Evolutionary conservation across 192 early-diverging fungal genomes (phyloP).

Genomic region (Coemansia sp.): DNA sequence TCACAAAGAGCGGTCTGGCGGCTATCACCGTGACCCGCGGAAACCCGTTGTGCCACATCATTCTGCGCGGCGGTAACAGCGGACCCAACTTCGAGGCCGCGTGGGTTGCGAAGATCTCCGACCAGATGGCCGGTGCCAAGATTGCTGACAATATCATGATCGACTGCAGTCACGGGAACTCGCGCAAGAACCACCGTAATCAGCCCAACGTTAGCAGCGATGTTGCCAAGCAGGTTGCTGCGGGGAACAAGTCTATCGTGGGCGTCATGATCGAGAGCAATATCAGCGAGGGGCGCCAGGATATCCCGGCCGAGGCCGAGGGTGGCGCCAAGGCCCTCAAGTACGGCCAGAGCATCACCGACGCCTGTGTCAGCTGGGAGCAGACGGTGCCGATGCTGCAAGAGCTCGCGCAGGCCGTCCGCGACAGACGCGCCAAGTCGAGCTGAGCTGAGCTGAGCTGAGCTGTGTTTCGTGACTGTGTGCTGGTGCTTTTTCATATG

Average conservation of each 20-base stretch:
- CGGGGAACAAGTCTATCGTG: conserved; percentile 63
- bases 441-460: neutral
- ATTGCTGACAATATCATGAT: conserved; percentile 81
- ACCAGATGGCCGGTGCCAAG: conserved; percentile 63
- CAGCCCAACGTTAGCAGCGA: conserved; percentile 74
- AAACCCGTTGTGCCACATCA: conserved; percentile 84
- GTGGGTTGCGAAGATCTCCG: conserved; percentile 60
- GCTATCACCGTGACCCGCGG: conserved; percentile 87
- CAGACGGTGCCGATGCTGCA: conserved; percentile 77
- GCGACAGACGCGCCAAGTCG: conserved; percentile 17
- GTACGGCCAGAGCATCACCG: conserved; percentile 92
- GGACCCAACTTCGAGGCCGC: conserved; percentile 86
- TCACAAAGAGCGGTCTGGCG: conserved; percentile 91
- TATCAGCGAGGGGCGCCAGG: conserved; percentile 85
- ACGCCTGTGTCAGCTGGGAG: conserved; percentile 89
- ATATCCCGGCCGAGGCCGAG: conserved; percentile 65
- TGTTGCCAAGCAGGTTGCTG: conserved; percentile 73
- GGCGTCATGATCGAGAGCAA: conserved; percentile 97
- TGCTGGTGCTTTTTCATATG: neutral
- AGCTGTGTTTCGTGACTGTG: neutral
- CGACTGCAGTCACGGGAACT: conserved; percentile 95
- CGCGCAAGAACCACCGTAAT: conserved; percentile 82
- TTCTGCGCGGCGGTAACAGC: conserved; percentile 83
- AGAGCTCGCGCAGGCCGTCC: conserved; percentile 76
- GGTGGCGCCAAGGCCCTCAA: conserved; percentile 64